Base-by-base conservation (phyloP, 2,329 filamentous ascomycete genomes). In the Colletotrichum truncatum region DNA sequence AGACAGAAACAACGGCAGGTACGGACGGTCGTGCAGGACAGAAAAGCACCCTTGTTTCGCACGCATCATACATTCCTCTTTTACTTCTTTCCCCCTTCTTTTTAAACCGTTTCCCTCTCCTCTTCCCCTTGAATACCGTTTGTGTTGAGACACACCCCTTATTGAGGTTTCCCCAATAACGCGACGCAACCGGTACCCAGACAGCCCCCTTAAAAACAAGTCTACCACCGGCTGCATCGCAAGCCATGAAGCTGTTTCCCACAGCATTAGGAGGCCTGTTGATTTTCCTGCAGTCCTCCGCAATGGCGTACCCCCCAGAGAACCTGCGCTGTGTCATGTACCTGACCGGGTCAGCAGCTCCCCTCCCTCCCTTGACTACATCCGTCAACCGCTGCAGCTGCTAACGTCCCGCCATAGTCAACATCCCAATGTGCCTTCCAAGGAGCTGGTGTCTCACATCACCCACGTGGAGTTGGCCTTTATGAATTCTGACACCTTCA, bases 381-480 rank as follows among this genome's bases (percentile, higher is more conserved):
- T 25, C 30, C 18, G 43, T 57, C 41, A 21, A n/a, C 25, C 51
- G 26, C 25, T 23, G n/a, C 21, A 26, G 25, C 28, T 39, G 55
- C 46, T 62, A 16, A 67, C 23, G 11, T 48, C 1, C 39, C n/a
- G 10, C 30, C 11, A 11, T 60, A 86, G 84, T 3, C 84, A 86
- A 67, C 84, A 86, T 69, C 74, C 79, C 30, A 68, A 81, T 3
- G 71, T 81, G 9, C 84, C 84, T 1, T 38, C 66, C 2, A 52
- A 72, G 6, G 65, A 76, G 3, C 74, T 82, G 43, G 75, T 82
- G 0, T 56, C 73, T 21, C 72, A 80, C 16, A 79, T 89, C n/a
- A 86, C 86, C 0, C 87, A 89, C 69, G 83, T 89, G 10, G 80
- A 83, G 10, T 73, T 89, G 16, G 87, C 87, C 1, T 89, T 89